Evolutionary conservation across 768 basidiomycete genomes (phyloP), one percentile per base, ranked within the genome.

Genomic region (Podaxis sp.): DNA sequence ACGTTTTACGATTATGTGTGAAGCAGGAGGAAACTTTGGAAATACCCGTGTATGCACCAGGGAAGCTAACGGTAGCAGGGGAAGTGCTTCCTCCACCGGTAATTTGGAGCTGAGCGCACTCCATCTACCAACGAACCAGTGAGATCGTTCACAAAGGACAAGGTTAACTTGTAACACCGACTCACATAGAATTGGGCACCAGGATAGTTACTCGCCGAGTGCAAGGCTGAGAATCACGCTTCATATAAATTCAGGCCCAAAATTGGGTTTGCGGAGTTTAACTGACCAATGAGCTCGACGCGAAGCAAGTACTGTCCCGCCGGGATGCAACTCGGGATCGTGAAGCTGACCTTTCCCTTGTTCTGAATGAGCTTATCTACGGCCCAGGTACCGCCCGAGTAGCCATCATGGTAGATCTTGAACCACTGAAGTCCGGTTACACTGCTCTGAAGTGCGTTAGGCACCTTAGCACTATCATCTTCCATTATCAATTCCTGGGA

Each of bases 141-240:
- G 11, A 57, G 4, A 24, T 11, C 4, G 52, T 25, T 25, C 11
- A 25, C 55, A 25, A 11, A 13, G 56, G 47, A 24, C 58, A 54
- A 49, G 19, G 4, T 22, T 53, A 66, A 19, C 43, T 36, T 36
- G n/a, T 11, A 40, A 64, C 53, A 37, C 66, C 68, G 40, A 70
- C 75, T 57, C 60, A 80, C 83, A 66, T 85, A 86, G 74, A 86
- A 75, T 63, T 85, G 83, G 22, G 85, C 85, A 40, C 85, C 84
- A 29, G 82, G 83, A 68, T 84, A 84, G 24, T 66, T 74, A 5
- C 65, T 59, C 0, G 80, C 82, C 13, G 69, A 79, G 64, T 80
- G 82, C 38, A 83, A 72, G 54, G 80, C 81, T 82, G 54, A 11
- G 46, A 17, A 24, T 43, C 41, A 61, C 36, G 25, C 19, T 40